Evolutionary conservation across 2,329 filamentous ascomycete genomes (phyloP), one percentile per base, ranked within the genome.

Genomic region (Eutypella sp.): DNA sequence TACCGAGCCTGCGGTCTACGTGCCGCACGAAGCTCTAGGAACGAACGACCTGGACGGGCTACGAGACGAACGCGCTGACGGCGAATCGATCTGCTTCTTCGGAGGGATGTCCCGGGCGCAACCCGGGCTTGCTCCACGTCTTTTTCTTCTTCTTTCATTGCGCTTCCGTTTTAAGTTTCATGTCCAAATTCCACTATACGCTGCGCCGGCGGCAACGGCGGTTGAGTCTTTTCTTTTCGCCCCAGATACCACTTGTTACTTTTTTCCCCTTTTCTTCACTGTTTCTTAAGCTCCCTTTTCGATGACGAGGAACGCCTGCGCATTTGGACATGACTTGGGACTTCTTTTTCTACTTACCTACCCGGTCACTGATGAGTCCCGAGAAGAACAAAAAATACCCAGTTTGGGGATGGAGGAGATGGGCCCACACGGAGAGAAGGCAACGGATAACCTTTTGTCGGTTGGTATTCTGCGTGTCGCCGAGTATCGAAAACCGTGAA

Each of bases 21-120:
- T 47, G 39, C 49, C 42, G 52, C 43, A 41, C 41, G 50, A 53
- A 45, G 50, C 44, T 51, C 48, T 38, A 42, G 40, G 15, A 19
- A 45, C 36, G 49, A 52, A 61, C 47, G 57, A 60, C 54, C 51
- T 60, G 46, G 47, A 61, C 46, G 58, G 50, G 54, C 54, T 47
- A 60, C 51, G 58, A 60, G 46, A 55, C 49, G 54, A 58, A 54
- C 51, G 52, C 11, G 36, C 36, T 39, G 36, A 16, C 20, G 36
- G 36, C n/a, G n/a, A n/a, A n/a, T n/a, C n/a, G 23, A 39, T 24
- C n/a, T 23, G 20, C 22, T 22, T 38, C 36, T 38, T 38, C 10
- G 23, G 19, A 15, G n/a, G 10, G 7, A 29, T n/a, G 29, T 33
- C 29, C 13, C 13, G 29, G 16, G 29, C 29, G 16, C 16, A n/a